Percentiles rank a stretch among this genome's conserved stretches.
These are phyloP conservation scores for Ophiocordyceps camponoti-floridani DNA, from an alignment of 2,329 filamentous ascomycete genomes.

Conservation along the genomic window DNA sequence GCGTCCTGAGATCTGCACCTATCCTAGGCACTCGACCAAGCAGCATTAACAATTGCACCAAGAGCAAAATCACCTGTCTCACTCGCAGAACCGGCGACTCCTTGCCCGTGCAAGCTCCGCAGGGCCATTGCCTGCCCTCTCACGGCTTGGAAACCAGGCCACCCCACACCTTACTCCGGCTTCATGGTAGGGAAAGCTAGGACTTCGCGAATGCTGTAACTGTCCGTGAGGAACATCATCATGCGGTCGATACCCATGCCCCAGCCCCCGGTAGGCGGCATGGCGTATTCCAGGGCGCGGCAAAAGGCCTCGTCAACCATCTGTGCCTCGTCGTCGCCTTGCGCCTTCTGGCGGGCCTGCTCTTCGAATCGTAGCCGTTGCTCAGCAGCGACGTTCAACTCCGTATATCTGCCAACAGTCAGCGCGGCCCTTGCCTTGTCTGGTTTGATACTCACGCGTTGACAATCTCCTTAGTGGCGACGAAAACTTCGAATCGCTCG, in stretches of 20 bases:
- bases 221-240: conserved; percentile 90
- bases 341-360: conserved; percentile 87
- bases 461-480: conserved; percentile 60
- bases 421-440: background rate
- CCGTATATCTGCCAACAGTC: conserved; percentile 44
- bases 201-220: conserved; percentile 89
- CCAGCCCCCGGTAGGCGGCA: conserved; percentile 91
- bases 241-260: conserved; percentile 90
- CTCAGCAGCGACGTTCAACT: conserved; percentile 85
- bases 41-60: too few species aligned
- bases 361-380: conserved; percentile 76
- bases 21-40: too few species aligned
- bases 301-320: conserved; percentile 93
- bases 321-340: conserved; percentile 95
- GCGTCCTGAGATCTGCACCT: too few species aligned
- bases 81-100: too few species aligned
- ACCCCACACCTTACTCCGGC: conserved; percentile 37
- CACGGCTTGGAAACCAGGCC: background rate
- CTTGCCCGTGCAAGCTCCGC: too few species aligned
- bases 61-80: too few species aligned
- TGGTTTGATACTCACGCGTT: conserved; percentile 40
- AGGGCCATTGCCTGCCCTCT: too few species aligned
- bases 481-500: conserved; percentile 95
- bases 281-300: conserved; percentile 69
- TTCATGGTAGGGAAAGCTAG: conserved; percentile 97